Evolutionary conservation across 2,329 filamentous ascomycete species (phyloP).

Genomic region (Trichoderma brevicompactum): DNA sequence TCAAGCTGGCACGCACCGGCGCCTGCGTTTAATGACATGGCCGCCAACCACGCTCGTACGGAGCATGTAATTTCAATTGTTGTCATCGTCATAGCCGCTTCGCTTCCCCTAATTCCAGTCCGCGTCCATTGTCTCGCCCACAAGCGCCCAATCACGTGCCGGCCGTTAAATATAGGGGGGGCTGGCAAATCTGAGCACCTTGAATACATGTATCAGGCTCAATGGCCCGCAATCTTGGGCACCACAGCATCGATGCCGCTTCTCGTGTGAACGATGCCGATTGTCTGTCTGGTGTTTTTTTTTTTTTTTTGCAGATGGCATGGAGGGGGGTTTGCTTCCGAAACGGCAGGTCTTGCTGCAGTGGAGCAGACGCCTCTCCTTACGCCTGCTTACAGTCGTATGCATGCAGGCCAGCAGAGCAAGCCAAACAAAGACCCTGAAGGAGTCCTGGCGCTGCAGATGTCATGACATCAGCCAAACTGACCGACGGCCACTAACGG

Average conservation of each 20-base stretch:
- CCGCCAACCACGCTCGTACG: not conserved
- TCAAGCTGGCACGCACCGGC: conserved; percentile 2
- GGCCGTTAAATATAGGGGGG: not conserved
- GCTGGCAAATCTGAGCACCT: not conserved
- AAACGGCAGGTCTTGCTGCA: conserved; percentile 15
- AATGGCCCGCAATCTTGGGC: not conserved
- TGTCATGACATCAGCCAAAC: conserved; percentile 23
- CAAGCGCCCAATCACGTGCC: conserved; percentile 22
- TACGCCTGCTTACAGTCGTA: conserved; percentile 18
- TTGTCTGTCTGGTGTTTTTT: conserved; percentile 22
- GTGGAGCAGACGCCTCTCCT: conserved; percentile 15
- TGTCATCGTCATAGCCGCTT: conserved; percentile 27
- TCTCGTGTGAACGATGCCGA: not conserved
- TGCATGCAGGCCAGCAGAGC: conserved; percentile 16
- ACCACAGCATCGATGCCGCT: conserved; percentile 20
- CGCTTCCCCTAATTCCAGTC: conserved; percentile 27
- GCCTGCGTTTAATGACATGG: conserved; percentile 25
- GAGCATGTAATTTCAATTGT: conserved; percentile 24
- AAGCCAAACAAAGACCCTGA: conserved; percentile 18
- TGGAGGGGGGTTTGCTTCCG: conserved; percentile 3
- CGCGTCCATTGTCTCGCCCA: conserved; percentile 1
- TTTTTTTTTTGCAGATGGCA: not conserved
- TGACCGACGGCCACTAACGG: conserved; percentile 1
- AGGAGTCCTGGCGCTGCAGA: not conserved
- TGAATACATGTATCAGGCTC: too few species aligned